Evolutionary conservation across 345 rosid genomes (phyloP), one percentile per base, ranked within the genome.

Genomic region (Moringa oleifera): DNA sequence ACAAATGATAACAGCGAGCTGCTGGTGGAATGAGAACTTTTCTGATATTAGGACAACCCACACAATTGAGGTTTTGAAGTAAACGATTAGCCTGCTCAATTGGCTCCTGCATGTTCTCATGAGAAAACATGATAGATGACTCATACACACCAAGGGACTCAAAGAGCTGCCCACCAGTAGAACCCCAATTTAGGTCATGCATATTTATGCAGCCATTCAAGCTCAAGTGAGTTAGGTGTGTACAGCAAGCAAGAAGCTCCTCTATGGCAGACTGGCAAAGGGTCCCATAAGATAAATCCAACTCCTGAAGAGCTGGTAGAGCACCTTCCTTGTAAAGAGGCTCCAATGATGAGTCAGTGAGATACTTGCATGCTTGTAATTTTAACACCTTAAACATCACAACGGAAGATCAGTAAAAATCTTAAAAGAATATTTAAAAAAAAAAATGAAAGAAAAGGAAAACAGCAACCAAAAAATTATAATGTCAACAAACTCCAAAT

Each of bases 341-440:
- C 84, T 90, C 97, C 77, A 94, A 64, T 61, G 99, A 85, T 16
- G 88, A 75, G 77, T 94, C 86, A 3, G 81, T 78, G 51, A 94
- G 97, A 79, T 87, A 88, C 67, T 94, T 94, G 90, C 99, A 94
- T 4, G 99, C 99, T 80, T 90, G 99, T 67, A 94, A 79, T 74
- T 85, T 91, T 63, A 94, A 77, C 23, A 94, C 95, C 97, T 94
- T 50, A 55, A 64, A 63, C 47, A 41, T 7, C 12, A 41, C 6
- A 41, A 41, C 11, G 11, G 37, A 33, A 33, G 11, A 33, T 4
- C 5, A 33, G 11, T 23, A 1, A 59, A 63, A 54, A 33, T 13
- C 19, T 63, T 65, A 59, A 63, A 56, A 7, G 12, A 58, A 23
- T 11, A 33, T 11, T 4, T 33, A 33, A 33, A 4, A 33, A 33